A percentile compares a stretch with the other conserved stretches of the same genome.
Evolutionary conservation across 352 stramenopile genomes (phyloP).

Genomic region (Pythium phragmitis): DNA sequence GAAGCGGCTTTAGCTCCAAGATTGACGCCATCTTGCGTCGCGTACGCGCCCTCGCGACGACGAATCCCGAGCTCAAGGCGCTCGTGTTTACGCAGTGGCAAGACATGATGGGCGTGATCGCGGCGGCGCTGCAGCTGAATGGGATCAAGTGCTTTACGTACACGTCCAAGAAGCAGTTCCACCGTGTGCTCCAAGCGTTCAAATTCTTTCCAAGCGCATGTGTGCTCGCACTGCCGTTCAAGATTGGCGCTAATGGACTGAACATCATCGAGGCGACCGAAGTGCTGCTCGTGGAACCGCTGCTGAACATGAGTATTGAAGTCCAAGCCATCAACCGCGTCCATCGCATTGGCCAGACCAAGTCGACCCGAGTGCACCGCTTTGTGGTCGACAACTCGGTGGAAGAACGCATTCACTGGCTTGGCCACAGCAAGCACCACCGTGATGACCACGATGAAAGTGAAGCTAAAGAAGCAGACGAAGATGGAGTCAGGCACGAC

Average conservation of each 20-base stretch:
- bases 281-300: conserved; percentile 89
- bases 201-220: conserved; percentile 46
- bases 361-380: conserved; percentile 79
- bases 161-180: conserved; percentile 52
- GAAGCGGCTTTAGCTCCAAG: conserved; percentile 65
- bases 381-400: conserved; percentile 89
- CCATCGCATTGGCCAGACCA: conserved; percentile 89
- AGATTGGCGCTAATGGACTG: conserved; percentile 90
- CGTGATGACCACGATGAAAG: conserved; percentile 2
- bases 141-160: conserved; percentile 78
- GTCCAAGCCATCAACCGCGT: conserved; percentile 88
- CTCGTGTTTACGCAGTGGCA: conserved; percentile 93
- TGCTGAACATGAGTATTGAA: conserved; percentile 86
- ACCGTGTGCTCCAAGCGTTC: conserved; percentile 48
- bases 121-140: conserved; percentile 32
- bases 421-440: conserved; percentile 23
- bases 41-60: conserved; percentile 42
- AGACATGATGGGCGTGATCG: conserved; percentile 70
- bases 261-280: conserved; percentile 92
- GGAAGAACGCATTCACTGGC: conserved; percentile 85
- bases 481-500: conserved; percentile 27
- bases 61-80: conserved; percentile 73
- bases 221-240: conserved; percentile 79
- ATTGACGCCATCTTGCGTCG: conserved; percentile 60
- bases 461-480: conserved; percentile 22